Evolutionary conservation across 805 yeast genomes (phyloP).

Genomic region (Wickerhamomyces ciferrii): DNA sequence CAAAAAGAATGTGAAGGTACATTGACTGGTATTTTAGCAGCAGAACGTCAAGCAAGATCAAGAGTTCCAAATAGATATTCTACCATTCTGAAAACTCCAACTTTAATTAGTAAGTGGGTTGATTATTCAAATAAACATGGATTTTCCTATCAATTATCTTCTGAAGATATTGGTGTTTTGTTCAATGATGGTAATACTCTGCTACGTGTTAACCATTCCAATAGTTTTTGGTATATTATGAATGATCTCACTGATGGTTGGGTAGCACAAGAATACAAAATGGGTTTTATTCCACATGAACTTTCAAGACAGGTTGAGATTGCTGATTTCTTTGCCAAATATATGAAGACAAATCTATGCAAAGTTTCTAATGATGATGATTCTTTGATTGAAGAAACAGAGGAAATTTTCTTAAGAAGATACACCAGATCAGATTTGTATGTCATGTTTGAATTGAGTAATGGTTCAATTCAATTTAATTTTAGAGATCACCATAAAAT

Average conservation of each 20-base stretch:
- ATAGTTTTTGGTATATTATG: conserved; percentile 59
- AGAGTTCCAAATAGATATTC: conserved; percentile 13
- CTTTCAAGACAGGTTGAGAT: conserved; percentile 74
- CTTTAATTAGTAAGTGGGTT: conserved; percentile 91
- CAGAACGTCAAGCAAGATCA: conserved; percentile 40
- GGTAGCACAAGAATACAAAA: conserved; percentile 43
- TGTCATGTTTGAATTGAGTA: conserved; percentile 90
- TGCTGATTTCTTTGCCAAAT: conserved; percentile 81
- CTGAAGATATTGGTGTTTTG: conserved; percentile 85
- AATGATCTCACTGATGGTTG: conserved; percentile 46
- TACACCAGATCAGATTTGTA: conserved; percentile 74
- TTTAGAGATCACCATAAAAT: conserved; percentile 93
- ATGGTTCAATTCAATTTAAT: conserved; percentile 90
- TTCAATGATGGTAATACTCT: conserved; percentile 84
- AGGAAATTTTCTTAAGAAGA: conserved; percentile 73
- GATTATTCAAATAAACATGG: conserved; percentile 96
- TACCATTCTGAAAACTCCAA: conserved; percentile 40
- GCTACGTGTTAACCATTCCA: conserved; percentile 60
- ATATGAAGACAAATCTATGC: conserved; percentile 87
- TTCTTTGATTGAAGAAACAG: conserved; percentile 37
- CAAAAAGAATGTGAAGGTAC: conserved; percentile 42
- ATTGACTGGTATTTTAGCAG: conserved; percentile 37
- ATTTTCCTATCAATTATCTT: conserved; percentile 85
- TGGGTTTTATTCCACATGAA: conserved; percentile 36
- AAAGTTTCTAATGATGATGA: conserved; percentile 67